Evolutionary conservation across 129 eudicot species (phyloP).

Genomic region (Saposhnikovia divaricata): DNA sequence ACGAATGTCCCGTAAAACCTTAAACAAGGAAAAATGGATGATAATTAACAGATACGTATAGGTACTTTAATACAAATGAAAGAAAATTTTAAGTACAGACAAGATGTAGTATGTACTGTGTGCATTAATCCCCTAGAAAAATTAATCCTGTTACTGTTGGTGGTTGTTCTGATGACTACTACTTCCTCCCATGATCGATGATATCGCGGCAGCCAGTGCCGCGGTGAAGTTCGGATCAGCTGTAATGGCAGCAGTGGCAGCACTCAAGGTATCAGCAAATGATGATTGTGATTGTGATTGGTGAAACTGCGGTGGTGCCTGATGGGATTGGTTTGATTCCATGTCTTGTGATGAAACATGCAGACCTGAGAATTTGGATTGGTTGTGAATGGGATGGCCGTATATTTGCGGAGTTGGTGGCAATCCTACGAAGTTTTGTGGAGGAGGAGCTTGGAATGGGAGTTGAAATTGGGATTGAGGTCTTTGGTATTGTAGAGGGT

Average conservation of each 20-base stretch:
- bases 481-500: constrained; percentile 38
- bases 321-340: constrained; percentile 9
- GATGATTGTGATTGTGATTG: constrained; percentile 27
- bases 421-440: constrained; percentile 19
- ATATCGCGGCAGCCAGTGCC: constrained; percentile 81
- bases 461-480: constrained; percentile 23
- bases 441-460: constrained; percentile 14
- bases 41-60: neutral
- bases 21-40: neutral
- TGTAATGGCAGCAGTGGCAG: constrained; percentile 75
- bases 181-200: constrained; percentile 61
- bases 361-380: constrained; percentile 61
- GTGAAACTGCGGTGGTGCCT: constrained; percentile 25
- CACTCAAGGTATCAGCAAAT: constrained; percentile 51
- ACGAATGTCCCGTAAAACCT: neutral
- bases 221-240: constrained; percentile 94
- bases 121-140: constrained; percentile 1
- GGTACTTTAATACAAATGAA: neutral
- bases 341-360: constrained; percentile 49
- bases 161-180: constrained; percentile 15
- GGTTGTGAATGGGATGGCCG: constrained; percentile 37
- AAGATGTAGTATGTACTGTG: neutral
- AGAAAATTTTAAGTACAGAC: neutral
- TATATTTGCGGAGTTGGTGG: constrained; percentile 19
- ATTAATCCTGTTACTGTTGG: constrained; percentile 1